Evolutionary conservation across 164 flowering plant genomes (phyloP).

Genomic region (Annona cherimola): DNA sequence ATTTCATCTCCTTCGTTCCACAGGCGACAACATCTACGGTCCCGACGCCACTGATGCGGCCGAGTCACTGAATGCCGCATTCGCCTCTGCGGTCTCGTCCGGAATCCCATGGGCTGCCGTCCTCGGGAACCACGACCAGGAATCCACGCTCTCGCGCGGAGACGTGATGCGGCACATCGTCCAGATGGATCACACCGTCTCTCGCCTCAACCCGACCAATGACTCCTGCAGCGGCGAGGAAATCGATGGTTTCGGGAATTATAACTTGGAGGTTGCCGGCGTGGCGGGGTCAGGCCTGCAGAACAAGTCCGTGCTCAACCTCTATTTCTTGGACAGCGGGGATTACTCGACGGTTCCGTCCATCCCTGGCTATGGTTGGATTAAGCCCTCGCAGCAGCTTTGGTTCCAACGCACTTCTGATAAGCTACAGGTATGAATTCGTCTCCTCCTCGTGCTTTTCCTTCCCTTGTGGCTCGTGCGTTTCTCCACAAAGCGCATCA

Average conservation of each 20-base stretch:
- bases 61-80: conserved; percentile 68
- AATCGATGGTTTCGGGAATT: conserved; percentile 93
- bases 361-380: conserved; percentile 89
- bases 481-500: no score
- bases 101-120: conserved; percentile 92
- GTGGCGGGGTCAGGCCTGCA: conserved; percentile 44
- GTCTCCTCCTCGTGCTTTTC: neutral
- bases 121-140: conserved; percentile 94
- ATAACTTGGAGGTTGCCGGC: conserved; percentile 76
- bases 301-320: conserved; percentile 79
- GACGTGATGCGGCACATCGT: conserved; percentile 80
- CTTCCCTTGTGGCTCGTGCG: neutral
- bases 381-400: conserved; percentile 80
- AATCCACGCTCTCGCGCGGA: conserved; percentile 65
- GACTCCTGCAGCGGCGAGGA: conserved; percentile 17
- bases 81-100: conserved; percentile 62
- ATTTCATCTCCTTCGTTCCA: neutral
- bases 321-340: conserved; percentile 90
- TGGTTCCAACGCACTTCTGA: conserved; percentile 78
- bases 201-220: conserved; percentile 49
- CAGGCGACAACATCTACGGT: conserved; percentile 86
- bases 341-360: conserved; percentile 80
- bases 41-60: conserved; percentile 55
- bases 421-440: conserved; percentile 50
- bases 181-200: conserved; percentile 52